Base-by-base conservation (phyloP, 306 rosid genomes). In the Aeschynomene evenia region DNA sequence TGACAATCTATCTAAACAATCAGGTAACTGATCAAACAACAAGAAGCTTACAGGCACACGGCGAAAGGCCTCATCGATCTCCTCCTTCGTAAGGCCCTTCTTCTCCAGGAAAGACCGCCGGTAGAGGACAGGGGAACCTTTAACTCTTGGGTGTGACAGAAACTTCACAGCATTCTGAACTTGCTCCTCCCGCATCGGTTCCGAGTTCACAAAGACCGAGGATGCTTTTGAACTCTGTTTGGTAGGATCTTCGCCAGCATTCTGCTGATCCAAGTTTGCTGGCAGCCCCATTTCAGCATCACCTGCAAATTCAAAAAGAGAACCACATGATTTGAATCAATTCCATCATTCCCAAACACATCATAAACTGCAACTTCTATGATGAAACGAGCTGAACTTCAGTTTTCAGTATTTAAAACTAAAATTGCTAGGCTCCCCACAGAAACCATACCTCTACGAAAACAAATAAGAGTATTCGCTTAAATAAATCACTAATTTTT, bases 31-130 rank as follows among this genome's bases (percentile, higher is more conserved):
- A 54, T 56, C 36, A 36, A 63, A 21, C 28, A 50, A 43, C 31
- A 74, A n/a, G n/a, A n/a, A 13, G 76, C 91, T 72, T 67, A 91
- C 96, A 4, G 96, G 96, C 51, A 84, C 96, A 24, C 83, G 97
- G 13, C 68, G 85, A 74, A 91, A 91, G 18, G 97, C 94, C 72
- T 91, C 96, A 69, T 91, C 96, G 22, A 91, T 89, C 90, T 91
- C 97, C 70, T 89, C 97, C 82, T 85, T 89, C 0, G 96, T 84
- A n/a, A 91, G 96, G 23, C 91, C 96, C 81, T 91, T 91, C 80
- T 78, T 88, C 82, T 91, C 97, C 13, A 91, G 88, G 77, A 91
- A 91, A 4, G 96, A 85, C 16, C 91, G 83, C 73, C 97, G 82
- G n/a, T 82, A 82, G 15, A 87, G 29, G 29, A 89, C 86, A 1